phyloP scores from a whole-genome alignment of 1,284 basidiomycete genomes.

The Mycosarcoma mackinlayi region DNA sequence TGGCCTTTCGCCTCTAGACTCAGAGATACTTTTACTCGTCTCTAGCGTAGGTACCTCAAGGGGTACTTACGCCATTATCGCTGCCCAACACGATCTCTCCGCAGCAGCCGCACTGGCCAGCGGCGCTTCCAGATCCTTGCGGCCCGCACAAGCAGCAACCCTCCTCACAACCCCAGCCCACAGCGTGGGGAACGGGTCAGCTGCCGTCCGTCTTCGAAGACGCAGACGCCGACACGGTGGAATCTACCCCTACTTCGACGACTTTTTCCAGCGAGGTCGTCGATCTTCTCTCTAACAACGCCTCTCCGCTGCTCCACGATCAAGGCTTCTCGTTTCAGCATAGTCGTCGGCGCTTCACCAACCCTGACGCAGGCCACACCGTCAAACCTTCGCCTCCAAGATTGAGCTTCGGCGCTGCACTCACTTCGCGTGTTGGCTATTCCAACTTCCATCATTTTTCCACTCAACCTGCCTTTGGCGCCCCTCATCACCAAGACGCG shows the following conservation, averaged over 20 bases:
- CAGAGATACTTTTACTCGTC: not conserved
- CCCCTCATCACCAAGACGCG: conserved; percentile 19
- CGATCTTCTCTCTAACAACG: conserved; percentile 13
- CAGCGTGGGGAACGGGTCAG: conserved; percentile 21
- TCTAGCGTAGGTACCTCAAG: conserved; percentile 32
- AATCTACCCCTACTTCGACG: conserved; percentile 18
- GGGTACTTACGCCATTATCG: conserved; percentile 16
- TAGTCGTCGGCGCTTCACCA: conserved; percentile 36
- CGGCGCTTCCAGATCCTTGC: conserved; percentile 24
- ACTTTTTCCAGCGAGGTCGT: conserved; percentile 22
- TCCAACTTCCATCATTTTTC: conserved; percentile 19
- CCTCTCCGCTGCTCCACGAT: conserved; percentile 19
- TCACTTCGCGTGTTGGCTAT: conserved; percentile 10
- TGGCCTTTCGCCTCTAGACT: not conserved
- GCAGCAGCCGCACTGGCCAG: conserved; percentile 36
- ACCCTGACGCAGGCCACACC: conserved; percentile 20
- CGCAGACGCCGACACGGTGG: conserved; percentile 19
- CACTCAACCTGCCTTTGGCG: conserved; percentile 6
- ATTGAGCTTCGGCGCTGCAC: conserved; percentile 33
- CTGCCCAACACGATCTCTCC: conserved; percentile 41
- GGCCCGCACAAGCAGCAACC: conserved; percentile 9
- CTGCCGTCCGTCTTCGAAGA: conserved; percentile 39
- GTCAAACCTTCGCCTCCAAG: conserved; percentile 19
- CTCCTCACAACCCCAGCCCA: not conserved
- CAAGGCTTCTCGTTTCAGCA: conserved; percentile 17